A percentile compares a stretch with the other conserved stretches of the same genome.
phyloP scores from a whole-genome alignment of 176 grass and related monocot species.

The Zoysia japonica region DNA sequence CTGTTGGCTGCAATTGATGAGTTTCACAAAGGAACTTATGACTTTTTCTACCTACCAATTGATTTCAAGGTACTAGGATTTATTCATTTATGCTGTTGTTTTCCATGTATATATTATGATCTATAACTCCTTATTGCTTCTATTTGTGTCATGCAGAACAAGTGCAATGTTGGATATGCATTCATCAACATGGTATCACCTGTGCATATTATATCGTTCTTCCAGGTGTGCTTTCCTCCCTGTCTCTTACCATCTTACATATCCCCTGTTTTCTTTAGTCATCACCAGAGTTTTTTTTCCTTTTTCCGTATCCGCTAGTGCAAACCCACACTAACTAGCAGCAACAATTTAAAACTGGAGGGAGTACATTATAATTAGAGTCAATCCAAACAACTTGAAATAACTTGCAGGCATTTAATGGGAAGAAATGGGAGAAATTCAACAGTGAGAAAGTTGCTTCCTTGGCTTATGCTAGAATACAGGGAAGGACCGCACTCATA shows the following conservation, averaged over 20 bases:
- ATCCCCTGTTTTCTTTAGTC: conserved; percentile 6
- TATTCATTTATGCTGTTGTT: conserved; percentile 8
- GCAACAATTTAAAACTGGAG: no score
- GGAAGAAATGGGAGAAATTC: conserved; percentile 98
- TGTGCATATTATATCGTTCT: conserved; percentile 87
- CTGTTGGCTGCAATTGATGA: conserved; percentile 91
- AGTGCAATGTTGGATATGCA: conserved; percentile 99
- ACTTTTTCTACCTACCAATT: conserved; percentile 97
- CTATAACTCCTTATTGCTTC: not conserved
- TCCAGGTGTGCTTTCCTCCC: conserved; percentile 57
- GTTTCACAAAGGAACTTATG: conserved; percentile 79
- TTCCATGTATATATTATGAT: not conserved
- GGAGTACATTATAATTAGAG: not conserved
- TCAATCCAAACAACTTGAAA: conserved; percentile 9
- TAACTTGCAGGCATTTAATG: conserved; percentile 70
- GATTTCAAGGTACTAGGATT: conserved; percentile 80
- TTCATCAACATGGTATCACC: conserved; percentile 96
- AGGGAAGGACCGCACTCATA: conserved; percentile 74
- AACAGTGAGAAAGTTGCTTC: conserved; percentile 97
- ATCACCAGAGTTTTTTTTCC: not conserved
- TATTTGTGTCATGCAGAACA: conserved; percentile 69
- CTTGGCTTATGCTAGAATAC: conserved; percentile 92
- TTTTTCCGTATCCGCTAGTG: not conserved
- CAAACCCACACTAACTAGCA: no score
- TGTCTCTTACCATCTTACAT: not conserved